These are phyloP conservation scores for Jatropha curcas DNA, from an alignment of 345 rosid species.

Conservation along the genomic window DNA sequence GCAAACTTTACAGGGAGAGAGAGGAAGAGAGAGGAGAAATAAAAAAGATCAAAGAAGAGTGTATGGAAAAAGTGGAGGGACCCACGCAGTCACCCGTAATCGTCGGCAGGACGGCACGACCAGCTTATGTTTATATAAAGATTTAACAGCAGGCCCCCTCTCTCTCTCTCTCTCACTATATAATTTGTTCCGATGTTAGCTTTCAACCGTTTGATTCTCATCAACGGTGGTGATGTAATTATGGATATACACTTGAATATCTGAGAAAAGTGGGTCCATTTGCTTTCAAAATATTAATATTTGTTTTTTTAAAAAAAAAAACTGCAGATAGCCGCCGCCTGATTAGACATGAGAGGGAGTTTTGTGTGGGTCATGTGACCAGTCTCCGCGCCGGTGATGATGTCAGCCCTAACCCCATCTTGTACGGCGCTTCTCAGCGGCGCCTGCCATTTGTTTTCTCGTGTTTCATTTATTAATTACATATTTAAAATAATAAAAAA, in stretches of 20 bases:
- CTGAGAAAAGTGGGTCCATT: neutral
- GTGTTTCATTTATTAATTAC: neutral
- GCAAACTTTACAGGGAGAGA: constrained; percentile 6
- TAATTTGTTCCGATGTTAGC: no score
- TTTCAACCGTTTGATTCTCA: neutral
- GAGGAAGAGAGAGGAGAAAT: neutral
- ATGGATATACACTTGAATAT: constrained; percentile 10
- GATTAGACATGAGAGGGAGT: constrained; percentile 17
- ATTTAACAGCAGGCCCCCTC: neutral
- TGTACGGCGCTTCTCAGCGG: constrained; percentile 25
- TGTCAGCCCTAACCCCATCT: constrained; percentile 16
- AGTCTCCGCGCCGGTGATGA: constrained; percentile 9
- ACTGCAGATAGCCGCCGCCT: constrained; percentile 24
- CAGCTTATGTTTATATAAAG: constrained; percentile 8
- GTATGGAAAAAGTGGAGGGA: constrained; percentile 28
- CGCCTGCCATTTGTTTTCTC: constrained; percentile 15
- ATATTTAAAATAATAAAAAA: neutral
- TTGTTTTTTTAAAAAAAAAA: neutral
- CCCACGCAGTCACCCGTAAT: constrained; percentile 67
- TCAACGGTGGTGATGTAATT: constrained; percentile 1
- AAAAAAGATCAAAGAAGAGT: neutral
- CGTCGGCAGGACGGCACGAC: constrained; percentile 59
- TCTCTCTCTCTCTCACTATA: neutral
- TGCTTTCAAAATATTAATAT: no score
- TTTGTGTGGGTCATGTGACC: neutral